Percentiles rank a stretch among this genome's conserved stretches.
Evolutionary conservation across 1,284 basidiomycete genomes (phyloP).

Genomic region (Malassezia sympodialis): DNA sequence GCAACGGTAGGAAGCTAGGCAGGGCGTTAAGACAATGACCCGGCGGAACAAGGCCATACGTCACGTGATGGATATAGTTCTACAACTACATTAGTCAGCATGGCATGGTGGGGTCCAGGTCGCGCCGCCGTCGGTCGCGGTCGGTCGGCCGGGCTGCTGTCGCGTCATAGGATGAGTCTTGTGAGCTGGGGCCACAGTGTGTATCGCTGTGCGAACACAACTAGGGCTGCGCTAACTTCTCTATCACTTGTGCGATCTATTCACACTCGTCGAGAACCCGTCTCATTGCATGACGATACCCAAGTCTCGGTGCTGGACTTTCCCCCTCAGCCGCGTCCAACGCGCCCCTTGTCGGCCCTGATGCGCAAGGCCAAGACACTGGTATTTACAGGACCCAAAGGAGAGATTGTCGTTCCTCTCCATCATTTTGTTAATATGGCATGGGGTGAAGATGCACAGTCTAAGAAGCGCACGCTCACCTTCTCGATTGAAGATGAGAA

Average conservation of each 20-base stretch:
- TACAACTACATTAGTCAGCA: neutral
- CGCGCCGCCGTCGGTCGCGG: neutral
- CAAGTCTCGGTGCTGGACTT: conserved; percentile 29
- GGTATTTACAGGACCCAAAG: conserved; percentile 36
- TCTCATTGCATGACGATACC: conserved; percentile 28
- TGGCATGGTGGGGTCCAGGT: neutral
- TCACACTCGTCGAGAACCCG: conserved; percentile 36
- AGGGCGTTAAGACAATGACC: neutral
- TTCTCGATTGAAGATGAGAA: conserved; percentile 64
- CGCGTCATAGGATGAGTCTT: neutral
- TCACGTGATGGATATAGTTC: neutral
- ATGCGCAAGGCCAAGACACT: conserved; percentile 30
- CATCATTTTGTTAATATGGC: conserved; percentile 28
- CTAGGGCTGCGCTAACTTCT: neutral
- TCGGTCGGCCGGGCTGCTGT: neutral
- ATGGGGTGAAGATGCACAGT: conserved; percentile 5
- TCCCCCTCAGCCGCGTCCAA: conserved; percentile 39
- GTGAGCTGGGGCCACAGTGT: neutral
- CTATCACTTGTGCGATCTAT: neutral
- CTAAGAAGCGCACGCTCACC: conserved; percentile 14
- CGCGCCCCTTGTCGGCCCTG: conserved; percentile 25
- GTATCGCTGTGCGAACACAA: neutral
- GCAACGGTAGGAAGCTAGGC: conserved; percentile 10
- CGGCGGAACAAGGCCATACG: neutral
- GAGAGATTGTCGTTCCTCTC: conserved; percentile 33